Evolutionary conservation across 495 filamentous ascomycete genomes (phyloP).

Genomic region (Penicillium herquei): DNA sequence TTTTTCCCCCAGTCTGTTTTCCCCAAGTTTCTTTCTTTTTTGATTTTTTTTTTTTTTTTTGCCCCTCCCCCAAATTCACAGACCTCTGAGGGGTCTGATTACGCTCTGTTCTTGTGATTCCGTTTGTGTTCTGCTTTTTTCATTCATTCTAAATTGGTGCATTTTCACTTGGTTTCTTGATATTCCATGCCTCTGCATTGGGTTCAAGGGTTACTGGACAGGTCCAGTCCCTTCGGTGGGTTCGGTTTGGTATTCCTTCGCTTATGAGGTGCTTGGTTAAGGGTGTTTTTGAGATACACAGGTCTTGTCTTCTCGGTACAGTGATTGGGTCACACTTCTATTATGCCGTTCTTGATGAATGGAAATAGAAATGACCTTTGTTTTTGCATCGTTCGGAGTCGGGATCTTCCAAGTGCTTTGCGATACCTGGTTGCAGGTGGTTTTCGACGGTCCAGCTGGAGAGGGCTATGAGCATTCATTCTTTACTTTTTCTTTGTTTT

Average conservation of each 20-base stretch:
- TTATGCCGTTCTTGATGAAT: constrained; percentile 2
- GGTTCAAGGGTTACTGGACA: constrained; percentile 20
- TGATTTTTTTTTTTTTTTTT: constrained; percentile 7
- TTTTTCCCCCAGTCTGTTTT: too few relatives aligned
- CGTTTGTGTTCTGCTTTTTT: not conserved
- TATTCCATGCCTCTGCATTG: constrained; percentile 10
- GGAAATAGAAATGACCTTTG: not conserved
- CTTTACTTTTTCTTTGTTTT: not conserved
- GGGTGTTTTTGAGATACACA: constrained; percentile 21
- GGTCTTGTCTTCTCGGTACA: constrained; percentile 19
- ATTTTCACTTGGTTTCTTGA: too few relatives aligned
- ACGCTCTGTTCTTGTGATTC: not conserved
- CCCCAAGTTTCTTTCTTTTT: not conserved
- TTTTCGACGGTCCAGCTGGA: constrained; percentile 10
- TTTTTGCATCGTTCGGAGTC: constrained; percentile 31
- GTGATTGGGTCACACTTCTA: constrained; percentile 1
- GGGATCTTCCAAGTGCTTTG: constrained; percentile 19
- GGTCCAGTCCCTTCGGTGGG: constrained; percentile 23
- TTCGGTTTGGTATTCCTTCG: constrained; percentile 11
- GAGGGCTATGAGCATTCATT: constrained; percentile 9
- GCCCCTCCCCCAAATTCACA: not conserved
- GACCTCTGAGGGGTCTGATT: not conserved
- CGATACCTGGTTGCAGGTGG: constrained; percentile 5
- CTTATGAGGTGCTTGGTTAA: constrained; percentile 15
- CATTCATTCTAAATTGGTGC: not conserved